Evolutionary conservation across 2,329 filamentous ascomycete species (phyloP).

Genomic region (Coniochaeta sp.): DNA sequence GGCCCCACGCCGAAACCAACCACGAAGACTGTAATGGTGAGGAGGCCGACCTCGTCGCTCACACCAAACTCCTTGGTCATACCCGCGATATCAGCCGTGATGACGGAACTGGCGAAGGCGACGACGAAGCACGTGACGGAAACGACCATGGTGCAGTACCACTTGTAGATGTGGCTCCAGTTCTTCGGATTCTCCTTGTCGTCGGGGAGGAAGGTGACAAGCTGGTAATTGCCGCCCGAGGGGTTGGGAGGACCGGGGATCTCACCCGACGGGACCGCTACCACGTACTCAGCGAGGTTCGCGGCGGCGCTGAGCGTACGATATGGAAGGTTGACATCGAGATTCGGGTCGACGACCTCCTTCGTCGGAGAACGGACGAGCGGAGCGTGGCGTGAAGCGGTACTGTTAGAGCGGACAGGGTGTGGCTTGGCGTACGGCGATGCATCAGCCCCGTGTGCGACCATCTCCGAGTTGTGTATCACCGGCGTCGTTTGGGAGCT

Average conservation of each 20-base stretch:
- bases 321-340: slow-evolving; percentile 44
- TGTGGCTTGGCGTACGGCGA: not conserved
- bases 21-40: slow-evolving; percentile 71
- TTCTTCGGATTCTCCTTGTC: slow-evolving; percentile 81
- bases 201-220: slow-evolving; percentile 58
- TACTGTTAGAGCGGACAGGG: not conserved
- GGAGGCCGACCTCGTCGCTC: slow-evolving; percentile 63
- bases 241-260: slow-evolving; percentile 29
- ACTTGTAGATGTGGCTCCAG: slow-evolving; percentile 71
- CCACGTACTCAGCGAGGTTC: slow-evolving; percentile 50
- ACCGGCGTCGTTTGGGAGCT: not conserved
- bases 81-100: slow-evolving; percentile 67
- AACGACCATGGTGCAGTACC: slow-evolving; percentile 82
- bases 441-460: not conserved
- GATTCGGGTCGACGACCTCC: slow-evolving; percentile 11
- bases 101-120: slow-evolving; percentile 63
- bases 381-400: not conserved
- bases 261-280: slow-evolving; percentile 47
- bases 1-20: slow-evolving; percentile 75
- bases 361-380: not conserved
- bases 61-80: slow-evolving; percentile 58
- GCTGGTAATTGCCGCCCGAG: slow-evolving; percentile 30
- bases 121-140: slow-evolving; percentile 70
- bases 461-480: not conserved
- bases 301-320: slow-evolving; percentile 44